Base-by-base conservation (phyloP, 73 alveolate species). In the Stentor roeselii region DNA sequence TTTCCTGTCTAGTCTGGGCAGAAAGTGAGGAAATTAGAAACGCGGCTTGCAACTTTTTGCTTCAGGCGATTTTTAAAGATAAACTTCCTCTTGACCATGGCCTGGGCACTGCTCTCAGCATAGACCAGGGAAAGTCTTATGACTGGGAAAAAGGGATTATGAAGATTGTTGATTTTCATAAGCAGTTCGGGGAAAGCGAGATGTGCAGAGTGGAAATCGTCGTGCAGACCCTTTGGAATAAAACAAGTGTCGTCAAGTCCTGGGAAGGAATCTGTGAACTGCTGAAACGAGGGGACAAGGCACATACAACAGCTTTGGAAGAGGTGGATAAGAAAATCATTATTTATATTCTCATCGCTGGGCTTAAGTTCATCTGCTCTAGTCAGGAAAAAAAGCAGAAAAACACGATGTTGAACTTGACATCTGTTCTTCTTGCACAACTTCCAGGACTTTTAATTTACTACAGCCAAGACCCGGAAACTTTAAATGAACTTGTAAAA, bases 201-300 rank as follows among this genome's bases (percentile, higher is more conserved):
- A 67, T 67, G 80, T 67, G 37, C 2, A 67, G 80, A 32, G 41
- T 67, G 11, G 80, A 67, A 21, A 21, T 67, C 11, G 41, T 67
- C 34, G 80, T 67, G 37, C n/a, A 67, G 34, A 32, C 80, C n/a
- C 34, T 67, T 30, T 67, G 80, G 37, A 67, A 67, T 67, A 67
- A 32, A 67, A 67, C 80, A 11, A 21, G 80, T 2, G 41, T 67
- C 14, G 41, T 67, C 27, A 67, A 32, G 34, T 21, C n/a, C 37
- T 67, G 80, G 80, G 80, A 67, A 67, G 80, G 42, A 27, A 67
- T 67, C 21, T 67, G 80, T 67, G 80, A 67, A 2, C 42, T 67
- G 0, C 41, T 67, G 11, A 67, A 32, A 67, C n/a, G 80, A 30
- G 80, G 80, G 21, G 80, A 67, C 37, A 36, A n/a, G 37, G 21